A percentile compares a stretch with the other conserved stretches of the same genome.
These are phyloP conservation scores for Laburnicola sp. DNA, from an alignment of 2,329 filamentous ascomycete species.

Conservation along the genomic window DNA sequence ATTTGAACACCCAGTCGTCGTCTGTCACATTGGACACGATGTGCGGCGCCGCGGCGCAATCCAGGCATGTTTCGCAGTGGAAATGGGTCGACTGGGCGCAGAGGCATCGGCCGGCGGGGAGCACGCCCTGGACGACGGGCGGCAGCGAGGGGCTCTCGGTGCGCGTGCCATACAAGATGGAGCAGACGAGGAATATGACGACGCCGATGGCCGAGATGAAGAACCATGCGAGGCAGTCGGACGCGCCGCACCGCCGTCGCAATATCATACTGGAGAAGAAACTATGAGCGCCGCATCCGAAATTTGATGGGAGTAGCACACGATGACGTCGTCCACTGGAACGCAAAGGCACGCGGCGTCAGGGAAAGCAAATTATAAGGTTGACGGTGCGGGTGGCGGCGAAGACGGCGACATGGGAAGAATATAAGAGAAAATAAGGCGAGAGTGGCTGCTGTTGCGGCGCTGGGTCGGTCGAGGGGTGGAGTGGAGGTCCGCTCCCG, in stretches of 20 bases:
- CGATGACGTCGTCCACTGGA: neutral
- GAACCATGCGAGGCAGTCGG: slow-evolving; percentile 34
- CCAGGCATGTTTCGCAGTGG: slow-evolving; percentile 36
- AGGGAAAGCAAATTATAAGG: neutral
- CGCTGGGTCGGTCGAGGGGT: no score
- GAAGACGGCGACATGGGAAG: neutral
- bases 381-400: neutral
- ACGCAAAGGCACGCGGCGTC: neutral
- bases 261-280: slow-evolving; percentile 28
- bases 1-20: slow-evolving; percentile 35
- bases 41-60: slow-evolving; percentile 34
- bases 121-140: slow-evolving; percentile 35
- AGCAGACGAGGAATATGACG: slow-evolving; percentile 37
- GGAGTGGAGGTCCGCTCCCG: no score
- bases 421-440: no score
- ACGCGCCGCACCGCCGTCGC: slow-evolving; percentile 30
- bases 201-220: slow-evolving; percentile 33
- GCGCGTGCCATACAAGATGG: slow-evolving; percentile 40
- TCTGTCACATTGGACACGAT: slow-evolving; percentile 24
- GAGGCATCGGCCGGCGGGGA: slow-evolving; percentile 39
- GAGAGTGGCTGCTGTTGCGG: no score
- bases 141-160: slow-evolving; percentile 34
- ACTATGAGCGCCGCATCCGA: slow-evolving; percentile 5
- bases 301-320: neutral
- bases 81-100: slow-evolving; percentile 40